Base-by-base conservation (phyloP, 495 filamentous ascomycete species). In the Corynascus novoguineensis region DNA sequence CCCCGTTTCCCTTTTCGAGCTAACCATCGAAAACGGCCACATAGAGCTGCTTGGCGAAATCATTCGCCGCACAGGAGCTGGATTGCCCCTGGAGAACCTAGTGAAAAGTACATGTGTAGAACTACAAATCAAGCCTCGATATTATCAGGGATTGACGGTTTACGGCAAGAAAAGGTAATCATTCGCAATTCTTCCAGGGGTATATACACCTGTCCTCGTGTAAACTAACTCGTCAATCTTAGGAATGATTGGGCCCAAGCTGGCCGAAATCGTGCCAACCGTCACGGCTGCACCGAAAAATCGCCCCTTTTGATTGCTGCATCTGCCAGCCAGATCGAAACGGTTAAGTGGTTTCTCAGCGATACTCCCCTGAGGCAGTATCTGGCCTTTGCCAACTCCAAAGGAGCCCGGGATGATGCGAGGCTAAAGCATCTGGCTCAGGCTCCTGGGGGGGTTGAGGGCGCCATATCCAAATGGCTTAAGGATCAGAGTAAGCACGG, bases 121-220 rank as follows among this genome's bases (percentile, higher is more conserved):
- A 61, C 59, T 82, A 44, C 68, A 76, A 47, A 76, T 81, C 53
- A 85, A 86, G 64, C 81, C 84, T 3, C 74, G 73, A 12, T 87
- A 82, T 64, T 90, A 91, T 60, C 86, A 85, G 60, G 87, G 87
- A 0, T 65, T 90, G 45, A 86, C 78, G 9, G 82, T 91, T 10
- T 82, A 85, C 60, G 87, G 87, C 1, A 82, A 82, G 66, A 90
- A 89, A 75, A 79, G 83, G 48, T 72, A 75, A 17, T 80, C 78
- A 52, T 79, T 8, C n/a, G n/a, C n/a, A 3, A 15, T 3, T 19
- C 0, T 11, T 7, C 5, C 14, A 38, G 7, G 28, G n/a, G n/a
- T n/a, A n/a, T n/a, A n/a, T n/a, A 15, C 25, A 11, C 14, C 17
- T n/a, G 8, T 32, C 28, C 2, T 3, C 9, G 29, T 8, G 6